Conservation (phyloP, 2,329 filamentous ascomycete species). For the Pyrenochaeta sp. region DNA sequence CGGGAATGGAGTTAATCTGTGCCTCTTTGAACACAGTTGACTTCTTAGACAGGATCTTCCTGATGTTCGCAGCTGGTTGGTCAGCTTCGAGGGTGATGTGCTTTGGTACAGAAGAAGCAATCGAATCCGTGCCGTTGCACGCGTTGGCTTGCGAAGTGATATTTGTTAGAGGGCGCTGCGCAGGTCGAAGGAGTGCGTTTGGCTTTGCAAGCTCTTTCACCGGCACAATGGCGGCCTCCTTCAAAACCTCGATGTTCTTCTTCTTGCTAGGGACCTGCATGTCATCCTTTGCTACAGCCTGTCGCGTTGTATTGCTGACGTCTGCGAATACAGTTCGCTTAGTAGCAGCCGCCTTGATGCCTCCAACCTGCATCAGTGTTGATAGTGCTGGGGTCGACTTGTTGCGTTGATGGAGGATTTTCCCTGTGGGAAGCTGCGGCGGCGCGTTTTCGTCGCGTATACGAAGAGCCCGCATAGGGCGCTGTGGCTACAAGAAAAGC, state of each 20-base stretch:
- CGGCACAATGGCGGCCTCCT: conserved; percentile 38
- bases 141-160: conserved; percentile 30
- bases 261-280: conserved; percentile 56
- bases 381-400: conserved; percentile 77
- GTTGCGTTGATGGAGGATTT: conserved; percentile 76
- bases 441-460: conserved; percentile 75
- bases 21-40: conserved; percentile 64
- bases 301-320: conserved; percentile 73
- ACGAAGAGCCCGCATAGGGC: conserved; percentile 67
- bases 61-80: conserved; percentile 49
- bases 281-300: conserved; percentile 63
- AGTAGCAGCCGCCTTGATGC: conserved; percentile 68
- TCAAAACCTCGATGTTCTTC: conserved; percentile 47
- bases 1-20: conserved; percentile 26
- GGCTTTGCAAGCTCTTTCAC: conserved; percentile 54
- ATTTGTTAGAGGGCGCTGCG: conserved; percentile 64
- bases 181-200: conserved; percentile 62
- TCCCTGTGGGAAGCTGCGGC: conserved; percentile 52
- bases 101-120: conserved; percentile 33
- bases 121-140: conserved; percentile 19
- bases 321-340: conserved; percentile 86
- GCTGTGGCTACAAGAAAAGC: conserved; percentile 68
- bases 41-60: conserved; percentile 62
- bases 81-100: conserved; percentile 34
- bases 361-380: conserved; percentile 61